Conservation (phyloP, 176 grass and related monocot species). For the Miscanthus lutarioriparius region DNA sequence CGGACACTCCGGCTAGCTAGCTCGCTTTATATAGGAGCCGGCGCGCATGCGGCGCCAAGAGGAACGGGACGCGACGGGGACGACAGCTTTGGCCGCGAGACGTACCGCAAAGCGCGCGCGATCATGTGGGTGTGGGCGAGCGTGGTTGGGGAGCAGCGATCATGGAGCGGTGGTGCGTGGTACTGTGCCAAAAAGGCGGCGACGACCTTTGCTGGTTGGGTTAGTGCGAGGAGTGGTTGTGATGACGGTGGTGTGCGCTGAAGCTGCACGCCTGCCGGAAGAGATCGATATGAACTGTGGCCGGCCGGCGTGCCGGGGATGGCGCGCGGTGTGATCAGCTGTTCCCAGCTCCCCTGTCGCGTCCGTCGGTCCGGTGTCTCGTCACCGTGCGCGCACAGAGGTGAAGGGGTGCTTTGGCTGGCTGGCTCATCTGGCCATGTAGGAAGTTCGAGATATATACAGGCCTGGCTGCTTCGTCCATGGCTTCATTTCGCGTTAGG, state of each 20-base stretch:
- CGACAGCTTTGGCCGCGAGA: background rate
- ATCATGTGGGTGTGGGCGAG: slow-evolving; percentile 1
- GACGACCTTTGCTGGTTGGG: background rate
- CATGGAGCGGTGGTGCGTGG: slow-evolving; percentile 2
- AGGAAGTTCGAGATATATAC: background rate
- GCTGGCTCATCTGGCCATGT: background rate
- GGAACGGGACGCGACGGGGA: background rate
- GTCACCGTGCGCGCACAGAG: background rate
- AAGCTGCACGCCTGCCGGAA: slow-evolving; percentile 21
- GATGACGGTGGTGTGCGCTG: background rate
- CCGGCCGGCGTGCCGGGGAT: background rate
- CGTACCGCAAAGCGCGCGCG: background rate
- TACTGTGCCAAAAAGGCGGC: background rate
- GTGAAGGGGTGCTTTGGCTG: background rate
- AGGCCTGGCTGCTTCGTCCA: background rate
- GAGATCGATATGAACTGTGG: background rate
- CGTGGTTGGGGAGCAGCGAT: background rate
- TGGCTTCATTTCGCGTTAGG: background rate
- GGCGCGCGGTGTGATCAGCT: background rate
- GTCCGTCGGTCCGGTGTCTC: background rate
- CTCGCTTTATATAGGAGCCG: background rate
- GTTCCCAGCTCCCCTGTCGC: background rate
- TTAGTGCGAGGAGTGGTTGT: slow-evolving; percentile 27
- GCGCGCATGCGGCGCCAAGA: background rate
- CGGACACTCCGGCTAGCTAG: background rate